Base-by-base conservation (phyloP, 2,329 filamentous ascomycete species). In the Nemania sp. region DNA sequence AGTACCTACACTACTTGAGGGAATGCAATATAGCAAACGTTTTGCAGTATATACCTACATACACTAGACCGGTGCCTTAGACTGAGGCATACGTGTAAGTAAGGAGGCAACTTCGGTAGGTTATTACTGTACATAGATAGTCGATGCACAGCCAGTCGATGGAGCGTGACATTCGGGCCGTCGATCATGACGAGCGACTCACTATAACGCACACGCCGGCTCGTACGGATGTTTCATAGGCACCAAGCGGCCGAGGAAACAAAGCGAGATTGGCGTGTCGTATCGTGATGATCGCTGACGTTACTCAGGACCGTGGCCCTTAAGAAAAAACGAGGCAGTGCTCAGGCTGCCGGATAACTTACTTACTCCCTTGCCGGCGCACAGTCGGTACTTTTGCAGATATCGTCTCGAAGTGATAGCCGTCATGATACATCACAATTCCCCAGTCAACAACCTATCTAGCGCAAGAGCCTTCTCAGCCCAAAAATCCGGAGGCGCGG, bases 151-250 rank as follows among this genome's bases (percentile, higher is more conserved):
- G 51, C 52, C 43, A 26, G 41, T 27, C 67, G 60, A 60, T 52
- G 64, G 63, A 67, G 63, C 59, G 64, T 69, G 24, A 52, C 59
- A 64, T 67, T 67, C 63, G 63, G 67, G 43, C 58, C 45, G 55
- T 63, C 32, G 51, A 62, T 54, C 56, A 62, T 61, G 62, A 65
- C 62, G 52, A 65, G 51, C 61, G 61, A 24, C 38, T 52, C 53
- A 51, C 26, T 26, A 20, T 24, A 32, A 29, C 29, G 51, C 26
- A 32, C 26, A 52, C 47, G 22, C 47, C 62, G 66, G 66, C 62
- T 60, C 24, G 62, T 58, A 59, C 58, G 66, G 56, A 45, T 61
- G 61, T 66, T 64, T 62, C 66, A 41, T 52, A 49, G 47, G 55
- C 5, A 56, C 60, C 29, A 43, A n/a, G 35, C 10, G 52, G 38